phyloP scores from a whole-genome alignment of 208 protist species.

The Borovskyia barvae region DNA sequence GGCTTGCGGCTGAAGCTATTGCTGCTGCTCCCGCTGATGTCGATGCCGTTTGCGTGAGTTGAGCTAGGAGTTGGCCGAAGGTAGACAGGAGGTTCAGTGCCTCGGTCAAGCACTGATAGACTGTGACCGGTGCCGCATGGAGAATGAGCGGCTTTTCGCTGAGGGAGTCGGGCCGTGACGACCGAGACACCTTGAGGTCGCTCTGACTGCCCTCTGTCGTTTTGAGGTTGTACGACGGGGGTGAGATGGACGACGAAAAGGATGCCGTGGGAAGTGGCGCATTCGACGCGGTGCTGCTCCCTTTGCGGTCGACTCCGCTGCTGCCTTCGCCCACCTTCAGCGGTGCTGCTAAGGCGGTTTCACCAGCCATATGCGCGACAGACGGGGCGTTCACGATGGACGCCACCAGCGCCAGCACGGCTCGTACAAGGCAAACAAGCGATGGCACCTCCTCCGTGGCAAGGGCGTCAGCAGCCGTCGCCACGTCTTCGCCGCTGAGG shows the following conservation, averaged over 20 bases:
- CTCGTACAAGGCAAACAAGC: conserved; percentile 10
- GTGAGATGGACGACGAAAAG: too few relatives aligned
- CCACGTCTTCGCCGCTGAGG: neutral
- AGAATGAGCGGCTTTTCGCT: too few relatives aligned
- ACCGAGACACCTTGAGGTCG: too few relatives aligned
- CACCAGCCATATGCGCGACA: neutral
- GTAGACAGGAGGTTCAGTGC: conserved; percentile 13
- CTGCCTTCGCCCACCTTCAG: neutral
- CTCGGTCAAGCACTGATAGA: conserved; percentile 23
- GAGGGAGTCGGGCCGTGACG: too few relatives aligned
- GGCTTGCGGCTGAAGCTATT: neutral
- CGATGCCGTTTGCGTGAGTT: conserved; percentile 15
- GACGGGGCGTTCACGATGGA: conserved; percentile 10
- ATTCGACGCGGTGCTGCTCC: too few relatives aligned
- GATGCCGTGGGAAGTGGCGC: too few relatives aligned
- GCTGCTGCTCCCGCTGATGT: neutral
- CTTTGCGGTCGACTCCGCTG: too few relatives aligned
- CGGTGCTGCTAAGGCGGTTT: neutral
- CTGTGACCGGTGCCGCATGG: too few relatives aligned
- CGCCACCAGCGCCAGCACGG: conserved; percentile 8
- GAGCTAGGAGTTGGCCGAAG: conserved; percentile 24
- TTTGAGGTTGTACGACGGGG: neutral
- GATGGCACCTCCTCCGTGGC: conserved; percentile 14
- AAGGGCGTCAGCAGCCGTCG: neutral
- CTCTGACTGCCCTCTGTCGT: too few relatives aligned